phyloP scores from a whole-genome alignment of 345 rosid genomes.

The Pugionium cornutum region DNA sequence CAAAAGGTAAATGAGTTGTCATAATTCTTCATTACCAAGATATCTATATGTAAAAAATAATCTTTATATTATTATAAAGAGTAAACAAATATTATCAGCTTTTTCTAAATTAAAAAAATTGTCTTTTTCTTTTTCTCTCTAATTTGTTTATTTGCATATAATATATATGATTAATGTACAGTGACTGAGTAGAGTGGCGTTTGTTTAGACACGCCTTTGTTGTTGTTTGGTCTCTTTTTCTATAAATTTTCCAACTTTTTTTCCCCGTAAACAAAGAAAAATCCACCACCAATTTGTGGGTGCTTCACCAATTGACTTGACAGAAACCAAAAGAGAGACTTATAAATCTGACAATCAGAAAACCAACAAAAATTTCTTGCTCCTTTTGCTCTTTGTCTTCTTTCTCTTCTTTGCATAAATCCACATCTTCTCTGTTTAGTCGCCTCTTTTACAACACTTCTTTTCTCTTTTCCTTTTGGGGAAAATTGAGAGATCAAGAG shows the following conservation, averaged over 20 bases:
- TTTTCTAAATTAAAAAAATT: background rate
- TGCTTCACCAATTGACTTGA: slow-evolving; percentile 45
- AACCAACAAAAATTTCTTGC: slow-evolving; percentile 39
- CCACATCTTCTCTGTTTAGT: slow-evolving; percentile 33
- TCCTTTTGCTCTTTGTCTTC: slow-evolving; percentile 55
- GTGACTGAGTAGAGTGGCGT: slow-evolving; percentile 36
- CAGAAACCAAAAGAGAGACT: slow-evolving; percentile 22
- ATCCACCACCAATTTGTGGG: slow-evolving; percentile 40
- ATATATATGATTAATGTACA: slow-evolving; percentile 11
- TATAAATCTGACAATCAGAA: slow-evolving; percentile 37
- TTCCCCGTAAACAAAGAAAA: slow-evolving; percentile 28
- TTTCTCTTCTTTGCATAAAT: slow-evolving; percentile 48
- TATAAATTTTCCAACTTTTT: slow-evolving; percentile 24
- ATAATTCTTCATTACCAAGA: slow-evolving; percentile 12
- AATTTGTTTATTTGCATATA: slow-evolving; percentile 6
- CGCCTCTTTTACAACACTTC: slow-evolving; percentile 37
- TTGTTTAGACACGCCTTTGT: slow-evolving; percentile 35
- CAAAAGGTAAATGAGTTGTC: slow-evolving; percentile 27
- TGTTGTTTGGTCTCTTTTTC: slow-evolving; percentile 31
- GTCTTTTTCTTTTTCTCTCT: slow-evolving; percentile 2
- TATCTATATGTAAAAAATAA: background rate
- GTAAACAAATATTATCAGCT: slow-evolving; percentile 18
- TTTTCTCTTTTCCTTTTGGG: slow-evolving; percentile 32
- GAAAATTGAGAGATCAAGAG: background rate
- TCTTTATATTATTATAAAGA: slow-evolving; percentile 11